A percentile compares a stretch with the other conserved stretches of the same genome.
Evolutionary conservation across 768 basidiomycete species (phyloP).

Genomic region (Boletellus ananas): DNA sequence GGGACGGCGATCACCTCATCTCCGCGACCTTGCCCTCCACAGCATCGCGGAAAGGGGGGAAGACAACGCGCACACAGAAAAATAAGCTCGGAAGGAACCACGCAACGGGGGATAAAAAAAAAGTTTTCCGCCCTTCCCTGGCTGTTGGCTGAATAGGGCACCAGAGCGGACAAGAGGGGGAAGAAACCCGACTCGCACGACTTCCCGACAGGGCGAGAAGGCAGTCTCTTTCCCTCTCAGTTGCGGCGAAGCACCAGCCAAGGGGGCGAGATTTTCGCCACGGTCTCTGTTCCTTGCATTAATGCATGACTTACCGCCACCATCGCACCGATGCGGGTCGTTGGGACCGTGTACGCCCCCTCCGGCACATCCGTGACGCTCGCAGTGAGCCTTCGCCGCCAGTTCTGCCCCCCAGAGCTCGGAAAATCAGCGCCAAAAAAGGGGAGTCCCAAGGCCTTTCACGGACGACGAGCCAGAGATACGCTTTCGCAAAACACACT

Average conservation of each 20-base stretch:
- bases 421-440: constrained; percentile 16
- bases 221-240: constrained; percentile 1
- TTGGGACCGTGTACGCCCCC: constrained; percentile 2
- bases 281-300: not conserved
- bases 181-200: not conserved
- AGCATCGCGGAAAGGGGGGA: constrained; percentile 14
- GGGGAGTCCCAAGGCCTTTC: constrained; percentile 5
- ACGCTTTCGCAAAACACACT: constrained; percentile 11
- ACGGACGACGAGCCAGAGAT: not conserved
- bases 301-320: constrained; percentile 1
- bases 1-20: constrained; percentile 28
- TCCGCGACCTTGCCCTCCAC: constrained; percentile 17
- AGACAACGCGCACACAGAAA: not conserved
- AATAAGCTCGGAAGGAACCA: not conserved
- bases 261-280: constrained; percentile 1
- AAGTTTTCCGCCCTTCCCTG: not conserved
- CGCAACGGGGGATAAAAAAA: not conserved
- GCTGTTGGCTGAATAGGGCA: constrained; percentile 5
- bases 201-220: constrained; percentile 5
- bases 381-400: constrained; percentile 15
- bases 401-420: constrained; percentile 5
- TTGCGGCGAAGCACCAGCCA: constrained; percentile 4
- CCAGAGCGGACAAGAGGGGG: constrained; percentile 5
- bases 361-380: constrained; percentile 1
- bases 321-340: constrained; percentile 14